phyloP scores from a whole-genome alignment of 148 eudicot genomes.

The Silene uniflora region DNA sequence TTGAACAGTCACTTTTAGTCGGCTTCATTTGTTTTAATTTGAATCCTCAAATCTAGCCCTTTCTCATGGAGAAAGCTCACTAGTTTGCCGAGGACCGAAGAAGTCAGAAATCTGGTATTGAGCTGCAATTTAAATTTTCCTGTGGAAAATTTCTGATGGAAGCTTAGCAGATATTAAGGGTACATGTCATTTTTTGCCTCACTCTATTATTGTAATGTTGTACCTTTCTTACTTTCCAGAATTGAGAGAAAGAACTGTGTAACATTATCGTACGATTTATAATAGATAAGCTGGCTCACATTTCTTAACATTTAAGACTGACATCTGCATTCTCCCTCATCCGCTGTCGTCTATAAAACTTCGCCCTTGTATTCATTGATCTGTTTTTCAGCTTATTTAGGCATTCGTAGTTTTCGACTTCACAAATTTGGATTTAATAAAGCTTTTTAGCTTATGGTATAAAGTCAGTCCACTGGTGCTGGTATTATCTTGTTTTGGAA shows the following conservation, averaged over 20 bases:
- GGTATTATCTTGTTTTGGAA: neutral
- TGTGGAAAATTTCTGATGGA: neutral
- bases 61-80: neutral
- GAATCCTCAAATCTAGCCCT: neutral
- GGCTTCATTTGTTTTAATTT: neutral
- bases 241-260: constrained; percentile 6
- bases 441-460: neutral
- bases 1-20: neutral
- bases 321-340: neutral
- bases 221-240: neutral
- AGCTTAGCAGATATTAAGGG: neutral
- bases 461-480: constrained; percentile 1
- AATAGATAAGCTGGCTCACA: neutral
- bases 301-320: neutral
- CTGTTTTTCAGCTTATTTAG: neutral
- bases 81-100: neutral
- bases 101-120: neutral
- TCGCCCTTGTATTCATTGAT: neutral
- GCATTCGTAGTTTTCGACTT: neutral
- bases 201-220: constrained; percentile 3
- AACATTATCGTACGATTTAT: constrained; percentile 6
- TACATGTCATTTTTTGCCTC: neutral
- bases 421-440: neutral
- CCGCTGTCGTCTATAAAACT: neutral
- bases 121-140: neutral